phyloP scores from a whole-genome alignment of 345 rosid genomes.

The Cardiospermum halicacabum region DNA sequence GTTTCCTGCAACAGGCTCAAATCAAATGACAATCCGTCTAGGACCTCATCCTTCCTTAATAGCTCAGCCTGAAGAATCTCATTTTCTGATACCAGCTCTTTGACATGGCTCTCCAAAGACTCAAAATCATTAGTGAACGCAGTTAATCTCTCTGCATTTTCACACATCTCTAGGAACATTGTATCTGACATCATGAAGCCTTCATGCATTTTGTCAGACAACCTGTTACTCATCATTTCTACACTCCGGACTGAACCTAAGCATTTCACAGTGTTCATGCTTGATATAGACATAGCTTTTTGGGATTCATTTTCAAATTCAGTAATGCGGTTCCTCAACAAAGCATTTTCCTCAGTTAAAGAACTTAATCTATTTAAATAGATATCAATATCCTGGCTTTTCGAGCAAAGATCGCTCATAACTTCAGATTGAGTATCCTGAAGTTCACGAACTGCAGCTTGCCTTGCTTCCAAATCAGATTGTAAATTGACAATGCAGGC shows the following conservation, averaged over 20 bases:
- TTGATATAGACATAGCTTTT: conserved; percentile 30
- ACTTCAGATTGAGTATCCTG: conserved; percentile 39
- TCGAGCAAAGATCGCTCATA: conserved; percentile 36
- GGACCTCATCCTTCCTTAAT: conserved; percentile 74
- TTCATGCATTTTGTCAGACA: conserved; percentile 21
- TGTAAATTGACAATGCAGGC: conserved; percentile 39
- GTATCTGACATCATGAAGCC: conserved; percentile 33
- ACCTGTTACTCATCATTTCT: conserved; percentile 14
- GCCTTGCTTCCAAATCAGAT: conserved; percentile 46
- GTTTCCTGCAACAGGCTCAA: conserved; percentile 86
- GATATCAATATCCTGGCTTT: conserved; percentile 39
- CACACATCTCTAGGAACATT: conserved; percentile 45
- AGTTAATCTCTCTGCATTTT: conserved; percentile 36
- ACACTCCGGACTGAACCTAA: conserved; percentile 21
- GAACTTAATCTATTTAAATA: conserved; percentile 27
- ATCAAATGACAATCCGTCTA: conserved; percentile 79
- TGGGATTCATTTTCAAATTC: conserved; percentile 22
- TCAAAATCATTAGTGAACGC: conserved; percentile 47
- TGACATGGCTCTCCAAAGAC: conserved; percentile 40
- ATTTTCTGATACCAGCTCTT: conserved; percentile 54
- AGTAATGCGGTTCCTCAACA: conserved; percentile 27
- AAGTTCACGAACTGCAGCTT: conserved; percentile 41
- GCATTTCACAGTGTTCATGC: conserved; percentile 34
- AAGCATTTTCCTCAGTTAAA: conserved; percentile 39
- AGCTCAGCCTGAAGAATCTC: conserved; percentile 54